Evolutionary conservation across 768 basidiomycete genomes (phyloP).

Genomic region (Hemileccinum rubropunctum): DNA sequence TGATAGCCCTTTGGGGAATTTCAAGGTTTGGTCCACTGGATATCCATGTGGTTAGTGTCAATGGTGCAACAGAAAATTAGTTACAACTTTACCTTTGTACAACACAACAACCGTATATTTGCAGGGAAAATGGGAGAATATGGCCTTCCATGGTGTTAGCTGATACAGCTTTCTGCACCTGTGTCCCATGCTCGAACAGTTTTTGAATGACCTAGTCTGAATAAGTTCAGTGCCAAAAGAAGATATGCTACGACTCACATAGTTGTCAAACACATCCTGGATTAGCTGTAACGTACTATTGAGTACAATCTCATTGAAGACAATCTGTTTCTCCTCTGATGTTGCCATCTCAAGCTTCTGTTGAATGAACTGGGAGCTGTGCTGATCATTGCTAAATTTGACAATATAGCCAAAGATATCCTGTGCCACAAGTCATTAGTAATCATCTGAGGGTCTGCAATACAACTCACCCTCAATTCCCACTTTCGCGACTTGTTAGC

Average conservation of each 20-base stretch:
- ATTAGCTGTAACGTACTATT: conserved; percentile 71
- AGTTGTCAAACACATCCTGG: conserved; percentile 95
- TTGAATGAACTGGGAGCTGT: conserved; percentile 98
- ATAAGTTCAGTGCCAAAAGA: conserved; percentile 5
- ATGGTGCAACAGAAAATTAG: not conserved
- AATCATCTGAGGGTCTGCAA: not conserved
- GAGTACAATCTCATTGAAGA: conserved; percentile 89
- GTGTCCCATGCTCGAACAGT: conserved; percentile 83
- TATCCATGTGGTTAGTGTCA: too few relatives aligned
- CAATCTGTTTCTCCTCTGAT: conserved; percentile 71
- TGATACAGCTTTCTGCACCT: conserved; percentile 67
- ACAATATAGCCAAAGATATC: conserved; percentile 83
- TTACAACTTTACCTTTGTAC: conserved; percentile 66
- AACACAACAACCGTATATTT: conserved; percentile 96
- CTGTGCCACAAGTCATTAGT: conserved; percentile 40
- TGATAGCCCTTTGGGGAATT: too few relatives aligned
- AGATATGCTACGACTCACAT: conserved; percentile 48
- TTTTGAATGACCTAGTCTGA: conserved; percentile 81
- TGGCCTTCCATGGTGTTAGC: conserved; percentile 75
- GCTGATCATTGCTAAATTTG: conserved; percentile 93
- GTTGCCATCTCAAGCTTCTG: conserved; percentile 75
- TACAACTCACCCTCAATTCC: conserved; percentile 54
- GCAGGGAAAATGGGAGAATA: conserved; percentile 71
- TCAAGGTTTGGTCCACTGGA: too few relatives aligned
- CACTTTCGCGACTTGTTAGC: too few relatives aligned